These are phyloP conservation scores for Mariannaea elegans DNA, from an alignment of 2,329 filamentous ascomycete genomes.

Conservation along the genomic window DNA sequence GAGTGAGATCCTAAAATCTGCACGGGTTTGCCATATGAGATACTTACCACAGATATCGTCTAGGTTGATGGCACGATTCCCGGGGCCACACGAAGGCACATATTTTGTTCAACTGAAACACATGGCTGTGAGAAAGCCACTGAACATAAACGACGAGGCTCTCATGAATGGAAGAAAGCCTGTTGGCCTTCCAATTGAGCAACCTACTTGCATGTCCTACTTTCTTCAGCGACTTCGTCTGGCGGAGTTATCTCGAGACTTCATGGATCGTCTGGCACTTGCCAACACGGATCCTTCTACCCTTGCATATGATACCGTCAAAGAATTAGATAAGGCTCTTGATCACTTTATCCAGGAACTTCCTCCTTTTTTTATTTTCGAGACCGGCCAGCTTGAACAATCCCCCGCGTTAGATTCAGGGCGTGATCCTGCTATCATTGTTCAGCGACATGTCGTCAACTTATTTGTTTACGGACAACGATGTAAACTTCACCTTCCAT, in stretches of 20 bases:
- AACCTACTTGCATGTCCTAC: slow-evolving; percentile 49
- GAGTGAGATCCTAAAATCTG: slow-evolving; percentile 16
- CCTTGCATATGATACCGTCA: slow-evolving; percentile 43
- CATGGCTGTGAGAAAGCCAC: slow-evolving; percentile 50
- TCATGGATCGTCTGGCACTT: slow-evolving; percentile 45
- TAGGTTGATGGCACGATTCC: slow-evolving; percentile 50
- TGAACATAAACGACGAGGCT: slow-evolving; percentile 51
- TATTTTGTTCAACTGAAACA: slow-evolving; percentile 50
- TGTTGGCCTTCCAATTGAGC: slow-evolving; percentile 41
- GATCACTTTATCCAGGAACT: slow-evolving; percentile 40
- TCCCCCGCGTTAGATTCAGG: slow-evolving; percentile 36
- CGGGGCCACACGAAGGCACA: slow-evolving; percentile 46
- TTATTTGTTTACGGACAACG: slow-evolving; percentile 45
- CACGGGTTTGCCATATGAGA: too few relatives aligned
- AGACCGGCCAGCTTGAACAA: slow-evolving; percentile 24
- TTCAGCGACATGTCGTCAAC: slow-evolving; percentile 47
- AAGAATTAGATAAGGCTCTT: slow-evolving; percentile 45
- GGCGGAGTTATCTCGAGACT: slow-evolving; percentile 47
- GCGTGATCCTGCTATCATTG: slow-evolving; percentile 34
- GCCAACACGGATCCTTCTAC: slow-evolving; percentile 41
- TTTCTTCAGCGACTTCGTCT: slow-evolving; percentile 50
- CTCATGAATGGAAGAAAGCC: slow-evolving; percentile 42
- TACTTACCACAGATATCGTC: too few relatives aligned
- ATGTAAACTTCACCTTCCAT: slow-evolving; percentile 49
- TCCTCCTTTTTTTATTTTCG: slow-evolving; percentile 42